Evolutionary conservation across 176 grass and related monocot genomes (phyloP), one percentile per base, ranked within the genome.

Genomic region (Bothriochloa decipiens): DNA sequence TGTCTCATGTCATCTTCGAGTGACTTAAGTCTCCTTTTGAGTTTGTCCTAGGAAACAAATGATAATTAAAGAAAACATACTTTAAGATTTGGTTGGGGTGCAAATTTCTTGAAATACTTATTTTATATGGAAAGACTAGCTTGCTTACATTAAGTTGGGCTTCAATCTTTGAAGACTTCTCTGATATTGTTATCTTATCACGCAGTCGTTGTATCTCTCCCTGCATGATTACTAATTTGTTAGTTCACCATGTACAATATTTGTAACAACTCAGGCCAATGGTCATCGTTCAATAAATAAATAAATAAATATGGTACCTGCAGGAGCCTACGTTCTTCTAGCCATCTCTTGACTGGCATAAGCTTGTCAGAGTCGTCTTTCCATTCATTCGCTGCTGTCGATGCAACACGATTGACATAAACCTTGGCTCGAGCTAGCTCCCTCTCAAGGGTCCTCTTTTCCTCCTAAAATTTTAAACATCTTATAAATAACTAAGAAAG

Each of bases 321-420:
- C 12, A 98, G 74, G 45, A 94, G 84, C 78, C 83, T 91, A 74
- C 91, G 87, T 88, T 98, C 96, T 43, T 95, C 93, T 26, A 98
- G 86, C 96, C 96, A 98, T 77, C 91, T 91, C 81, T 95, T 95
- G 45, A 94, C 87, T 20, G 96, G 89, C 87, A 90, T 95, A 45
- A 93, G 68, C 79, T 89, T 95, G 22, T 88, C 87, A 47, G 73
- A 80, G 70, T 94, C 91, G 7, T 94, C 89, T 83, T 95, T 98
- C 96, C 93, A 95, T 77, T 92, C 96, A 36, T 94, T 95, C 0
- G 87, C 91, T 1, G 83, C 79, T 25, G 87, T 84, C 3, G 93
- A 89, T 18, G 93, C 93, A 7, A 92, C 88, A 68, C 96, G 87
- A 53, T 91, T 95, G 46, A 88, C 89, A 33, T 92, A 95, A 46